A percentile compares a stretch with the other conserved stretches of the same genome.
Evolutionary conservation across 2,329 filamentous ascomycete species (phyloP).

Genomic region (Didymella pomorum): DNA sequence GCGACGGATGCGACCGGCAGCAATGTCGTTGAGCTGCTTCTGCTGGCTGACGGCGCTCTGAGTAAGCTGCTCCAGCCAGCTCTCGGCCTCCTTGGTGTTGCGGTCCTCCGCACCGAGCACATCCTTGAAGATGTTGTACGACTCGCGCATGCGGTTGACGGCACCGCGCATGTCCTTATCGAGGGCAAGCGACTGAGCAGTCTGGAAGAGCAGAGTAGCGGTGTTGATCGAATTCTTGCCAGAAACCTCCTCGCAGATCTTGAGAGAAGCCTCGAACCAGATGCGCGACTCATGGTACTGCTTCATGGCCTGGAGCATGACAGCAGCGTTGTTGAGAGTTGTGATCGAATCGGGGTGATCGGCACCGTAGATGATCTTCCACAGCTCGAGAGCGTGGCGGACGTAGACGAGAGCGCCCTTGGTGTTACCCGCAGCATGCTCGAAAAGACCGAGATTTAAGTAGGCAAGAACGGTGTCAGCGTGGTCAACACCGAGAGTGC

Average conservation of each 20-base stretch:
- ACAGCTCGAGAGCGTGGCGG: slow-evolving; percentile 90
- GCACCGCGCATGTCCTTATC: slow-evolving; percentile 93
- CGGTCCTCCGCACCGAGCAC: slow-evolving; percentile 89
- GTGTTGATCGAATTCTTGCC: slow-evolving; percentile 91
- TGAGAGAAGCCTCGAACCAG: slow-evolving; percentile 95
- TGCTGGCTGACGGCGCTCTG: slow-evolving; percentile 94
- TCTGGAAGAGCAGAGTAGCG: slow-evolving; percentile 94
- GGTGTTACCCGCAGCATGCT: slow-evolving; percentile 91
- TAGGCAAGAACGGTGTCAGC: slow-evolving; percentile 94
- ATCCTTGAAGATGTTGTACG: slow-evolving; percentile 91
- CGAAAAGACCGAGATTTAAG: slow-evolving; percentile 91
- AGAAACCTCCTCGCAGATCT: slow-evolving; percentile 87
- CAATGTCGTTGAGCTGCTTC: slow-evolving; percentile 88
- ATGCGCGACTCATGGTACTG: slow-evolving; percentile 91
- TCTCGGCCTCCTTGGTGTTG: slow-evolving; percentile 98
- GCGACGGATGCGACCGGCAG: slow-evolving; percentile 74
- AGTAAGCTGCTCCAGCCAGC: slow-evolving; percentile 94
- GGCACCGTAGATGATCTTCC: slow-evolving; percentile 95
- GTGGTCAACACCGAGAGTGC: slow-evolving; percentile 91
- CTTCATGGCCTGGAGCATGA: slow-evolving; percentile 97
- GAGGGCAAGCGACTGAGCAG: slow-evolving; percentile 93
- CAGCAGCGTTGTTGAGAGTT: slow-evolving; percentile 96
- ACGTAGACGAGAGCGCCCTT: slow-evolving; percentile 86
- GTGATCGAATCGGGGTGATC: slow-evolving; percentile 98
- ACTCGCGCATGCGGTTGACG: slow-evolving; percentile 92